These are phyloP conservation scores for Leccinum arenicola DNA, from an alignment of 768 basidiomycete species.

Conservation along the genomic window DNA sequence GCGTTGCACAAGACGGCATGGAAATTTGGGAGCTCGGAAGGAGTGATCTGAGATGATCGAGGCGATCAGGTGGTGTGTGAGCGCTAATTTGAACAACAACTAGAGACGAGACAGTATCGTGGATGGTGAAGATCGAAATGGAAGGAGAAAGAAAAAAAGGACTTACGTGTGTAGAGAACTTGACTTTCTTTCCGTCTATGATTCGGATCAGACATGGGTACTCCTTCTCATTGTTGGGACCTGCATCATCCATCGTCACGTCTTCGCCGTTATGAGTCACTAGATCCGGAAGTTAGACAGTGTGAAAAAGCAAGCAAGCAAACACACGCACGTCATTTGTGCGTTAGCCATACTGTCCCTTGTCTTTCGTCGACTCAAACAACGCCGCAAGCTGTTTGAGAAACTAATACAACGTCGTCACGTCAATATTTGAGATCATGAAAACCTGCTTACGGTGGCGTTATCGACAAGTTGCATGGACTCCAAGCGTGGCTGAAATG, in stretches of 20 bases:
- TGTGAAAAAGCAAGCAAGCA: not conserved
- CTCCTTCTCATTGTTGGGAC: conserved; percentile 38
- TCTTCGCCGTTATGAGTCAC: conserved; percentile 73
- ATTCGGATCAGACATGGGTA: conserved; percentile 83
- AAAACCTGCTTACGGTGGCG: conserved; percentile 42
- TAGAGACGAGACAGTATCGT: not conserved
- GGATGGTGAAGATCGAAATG: not conserved
- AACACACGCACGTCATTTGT: conserved; percentile 75
- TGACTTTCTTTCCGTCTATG: conserved; percentile 64
- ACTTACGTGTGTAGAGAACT: conserved; percentile 77
- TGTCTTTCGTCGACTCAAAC: conserved; percentile 67
- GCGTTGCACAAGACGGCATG: conserved; percentile 66
- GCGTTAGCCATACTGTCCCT: conserved; percentile 90
- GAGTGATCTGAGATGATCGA: conserved; percentile 48
- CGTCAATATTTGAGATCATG: not conserved
- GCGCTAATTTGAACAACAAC: not conserved
- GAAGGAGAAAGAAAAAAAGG: not conserved
- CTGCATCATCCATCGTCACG: conserved; percentile 46
- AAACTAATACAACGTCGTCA: conserved; percentile 52
- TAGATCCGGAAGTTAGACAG: conserved; percentile 22
- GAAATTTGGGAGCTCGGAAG: conserved; percentile 64
- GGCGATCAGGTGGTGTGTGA: not conserved
- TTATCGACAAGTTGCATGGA: conserved; percentile 58
- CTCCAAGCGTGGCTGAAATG: not conserved
- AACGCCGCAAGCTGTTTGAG: conserved; percentile 61